Base-by-base conservation (phyloP, 768 basidiomycete species). In the Xerocomus brunneocitrinus region DNA sequence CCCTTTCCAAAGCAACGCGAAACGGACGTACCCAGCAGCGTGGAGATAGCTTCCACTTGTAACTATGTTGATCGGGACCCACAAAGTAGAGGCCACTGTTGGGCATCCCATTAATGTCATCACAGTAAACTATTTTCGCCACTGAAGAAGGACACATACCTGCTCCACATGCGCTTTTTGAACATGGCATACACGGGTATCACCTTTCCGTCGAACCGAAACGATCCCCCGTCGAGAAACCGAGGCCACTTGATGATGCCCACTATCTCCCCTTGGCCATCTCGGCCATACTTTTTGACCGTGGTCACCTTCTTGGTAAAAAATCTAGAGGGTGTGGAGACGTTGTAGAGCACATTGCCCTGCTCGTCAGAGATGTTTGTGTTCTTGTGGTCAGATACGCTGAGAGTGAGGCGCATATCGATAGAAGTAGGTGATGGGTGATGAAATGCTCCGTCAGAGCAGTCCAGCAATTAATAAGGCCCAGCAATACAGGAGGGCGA, bases 31-130 rank as follows among this genome's bases (percentile, higher is more conserved):
- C 67, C 57, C 53, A 50, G 13, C 62, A 58, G 1, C 55, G 57
- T 5, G 49, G 43, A 12, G 24, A 43, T 3, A 68, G 24, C 5
- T 50, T 54, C 70, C 68, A 71, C 12, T 62, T 59, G 53, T 67
- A 69, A 45, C 56, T 49, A 13, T 41, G 58, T 0, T 63, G 58
- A 49, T 69, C 66, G 0, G 57, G 66, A 2, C 64, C 70, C 8
- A 43, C 51, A 44, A 70, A 68, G 3, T 58, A 43, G n/a, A 62
- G 64, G 28, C 60, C 54, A 31, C 67, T 69, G 39, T 19, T 19
- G 19, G 19, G 19, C 19, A 19, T 19, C 19, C 19, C 19, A 19
- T 19, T 19, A 1, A 19, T 19, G 19, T 19, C 22, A 38, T 38
- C 16, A 8, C 9, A 32, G 22, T 27, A 12, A 19, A 19, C 19